Evolutionary conservation across 1,139 yeast genomes (phyloP).

Genomic region (Candida neerlandica): DNA sequence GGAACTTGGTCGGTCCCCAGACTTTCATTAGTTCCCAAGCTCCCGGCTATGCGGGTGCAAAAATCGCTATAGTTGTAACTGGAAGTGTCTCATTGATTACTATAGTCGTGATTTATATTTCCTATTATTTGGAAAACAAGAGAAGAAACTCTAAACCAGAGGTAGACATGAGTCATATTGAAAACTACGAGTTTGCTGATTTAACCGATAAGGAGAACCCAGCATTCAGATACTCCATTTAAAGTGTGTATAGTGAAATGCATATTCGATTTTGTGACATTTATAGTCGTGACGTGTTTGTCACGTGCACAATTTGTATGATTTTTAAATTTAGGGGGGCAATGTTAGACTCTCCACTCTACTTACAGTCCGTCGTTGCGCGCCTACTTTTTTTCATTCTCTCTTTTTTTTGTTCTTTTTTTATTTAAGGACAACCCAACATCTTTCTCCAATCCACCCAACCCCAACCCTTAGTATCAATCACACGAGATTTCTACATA

Average conservation of each 20-base stretch:
- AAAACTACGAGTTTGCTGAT: constrained; percentile 60
- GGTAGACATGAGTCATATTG: constrained; percentile 26
- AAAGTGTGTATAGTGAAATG: background rate
- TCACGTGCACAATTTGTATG: no score
- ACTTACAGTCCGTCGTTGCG: background rate
- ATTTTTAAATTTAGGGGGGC: no score
- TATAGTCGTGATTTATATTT: constrained; percentile 28
- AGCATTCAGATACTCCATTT: constrained; percentile 51
- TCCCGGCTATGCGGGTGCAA: constrained; percentile 54
- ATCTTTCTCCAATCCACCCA: background rate
- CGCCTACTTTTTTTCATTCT: background rate
- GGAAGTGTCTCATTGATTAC: constrained; percentile 26
- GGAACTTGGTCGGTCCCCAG: constrained; percentile 75
- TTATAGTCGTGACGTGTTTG: no score
- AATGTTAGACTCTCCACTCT: background rate
- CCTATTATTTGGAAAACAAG: constrained; percentile 31
- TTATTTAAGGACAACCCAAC: constrained; percentile 4
- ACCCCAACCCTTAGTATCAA: background rate
- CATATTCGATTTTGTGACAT: no score
- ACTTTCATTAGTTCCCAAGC: constrained; percentile 56
- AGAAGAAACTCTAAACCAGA: constrained; percentile 23
- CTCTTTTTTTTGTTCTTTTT: background rate
- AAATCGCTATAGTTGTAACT: constrained; percentile 38
- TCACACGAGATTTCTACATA: background rate
- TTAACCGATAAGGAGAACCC: constrained; percentile 69